Percentiles rank a stretch among this genome's conserved stretches.
phyloP scores from a whole-genome alignment of 2,329 filamentous ascomycete species.

The Aspergillus flavus region DNA sequence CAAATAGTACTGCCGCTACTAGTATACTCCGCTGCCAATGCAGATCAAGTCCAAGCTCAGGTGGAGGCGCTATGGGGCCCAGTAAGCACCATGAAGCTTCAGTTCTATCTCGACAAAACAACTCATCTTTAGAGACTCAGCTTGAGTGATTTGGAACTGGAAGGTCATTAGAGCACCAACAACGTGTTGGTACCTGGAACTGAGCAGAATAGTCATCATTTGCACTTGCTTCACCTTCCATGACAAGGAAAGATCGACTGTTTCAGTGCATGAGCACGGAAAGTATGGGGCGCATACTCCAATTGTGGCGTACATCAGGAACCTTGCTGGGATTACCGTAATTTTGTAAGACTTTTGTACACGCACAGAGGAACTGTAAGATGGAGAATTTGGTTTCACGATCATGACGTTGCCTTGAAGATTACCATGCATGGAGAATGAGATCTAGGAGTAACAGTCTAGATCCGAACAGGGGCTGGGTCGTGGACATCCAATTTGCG shows the following conservation, averaged over 20 bases:
- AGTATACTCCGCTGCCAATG: not conserved
- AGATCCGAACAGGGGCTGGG: not conserved
- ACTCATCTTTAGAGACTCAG: not conserved
- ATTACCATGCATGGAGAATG: not conserved
- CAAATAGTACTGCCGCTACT: not conserved
- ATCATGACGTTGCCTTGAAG: not conserved
- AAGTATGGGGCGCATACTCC: not conserved
- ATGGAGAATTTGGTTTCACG: not conserved
- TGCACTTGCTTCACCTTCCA: not conserved
- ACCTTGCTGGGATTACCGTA: not conserved
- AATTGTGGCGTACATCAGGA: not conserved
- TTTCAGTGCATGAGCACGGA: not conserved
- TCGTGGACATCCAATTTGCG: not conserved
- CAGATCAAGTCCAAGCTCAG: not conserved
- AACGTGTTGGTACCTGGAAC: not conserved
- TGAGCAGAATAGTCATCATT: not conserved
- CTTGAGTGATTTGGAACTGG: not conserved
- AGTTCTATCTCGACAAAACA: not conserved
- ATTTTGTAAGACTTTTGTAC: not conserved
- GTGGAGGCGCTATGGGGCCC: not conserved
- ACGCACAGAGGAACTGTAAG: not conserved
- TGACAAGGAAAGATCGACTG: not conserved
- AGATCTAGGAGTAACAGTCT: not conserved
- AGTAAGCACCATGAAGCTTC: not conserved
- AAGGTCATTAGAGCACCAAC: not conserved